Evolutionary conservation across 768 basidiomycete species (phyloP), one percentile per base, ranked within the genome.

Genomic region (Lactarius pseudohatsudake): DNA sequence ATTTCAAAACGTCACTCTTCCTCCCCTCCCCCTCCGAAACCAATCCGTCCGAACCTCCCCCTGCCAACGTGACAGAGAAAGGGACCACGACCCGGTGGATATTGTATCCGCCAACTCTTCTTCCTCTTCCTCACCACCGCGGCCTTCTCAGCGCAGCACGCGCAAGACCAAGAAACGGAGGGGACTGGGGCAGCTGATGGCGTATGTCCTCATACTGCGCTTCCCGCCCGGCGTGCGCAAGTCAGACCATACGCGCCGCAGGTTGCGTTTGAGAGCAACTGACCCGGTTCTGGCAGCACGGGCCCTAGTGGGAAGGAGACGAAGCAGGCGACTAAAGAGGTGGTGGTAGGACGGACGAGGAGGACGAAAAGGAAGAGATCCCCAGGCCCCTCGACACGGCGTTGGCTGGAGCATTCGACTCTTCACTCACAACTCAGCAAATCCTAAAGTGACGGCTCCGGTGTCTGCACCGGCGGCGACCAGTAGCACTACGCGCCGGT

Each of bases 231-330:
- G 57, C 10, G n/a, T 9, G 9, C 34, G 34, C 41, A 55, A 56
- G 41, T 59, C 66, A 3, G 62, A 59, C 34, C 59, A 59, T 50
- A 13, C 7, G 41, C 66, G 11, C 66, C 64, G 13, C 43, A 57
- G n/a, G 38, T 36, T 3, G 36, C 32, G 7, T 32, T 43, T 22
- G 61, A 11, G 26, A n/a, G n/a, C 10, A 67, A 63, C 20, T 55
- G 45, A 16, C 28, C 28, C 3, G 45, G 20, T 38, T 15, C 47
- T 18, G 15, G 64, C 18, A 3, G 36, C 11, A 36, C 36, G 36
- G 36, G 36, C 0, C 10, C 10, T 10, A 1, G 36, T 10, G 34
- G 9, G 34, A 34, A 34, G 34, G 10, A 36, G 30, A 32, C n/a
- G n/a, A n/a, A n/a, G n/a, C n/a, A 32, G 30, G 30, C 30, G 34